Base-by-base conservation (phyloP, 805 yeast genomes). In the Yarrowia sp. region DNA sequence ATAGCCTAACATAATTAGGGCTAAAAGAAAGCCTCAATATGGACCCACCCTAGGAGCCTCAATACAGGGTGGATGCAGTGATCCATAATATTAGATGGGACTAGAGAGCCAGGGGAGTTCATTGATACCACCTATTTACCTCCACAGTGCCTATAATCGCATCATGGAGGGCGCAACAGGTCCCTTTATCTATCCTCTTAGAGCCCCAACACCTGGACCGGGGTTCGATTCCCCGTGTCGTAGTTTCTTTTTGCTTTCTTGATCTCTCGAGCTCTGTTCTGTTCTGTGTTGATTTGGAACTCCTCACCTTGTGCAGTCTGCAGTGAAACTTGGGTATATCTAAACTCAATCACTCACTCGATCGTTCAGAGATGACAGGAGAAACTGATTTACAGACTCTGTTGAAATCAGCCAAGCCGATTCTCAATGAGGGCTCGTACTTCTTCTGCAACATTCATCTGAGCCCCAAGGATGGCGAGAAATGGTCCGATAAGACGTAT, bases 381-480 rank as follows among this genome's bases (percentile, higher is more conserved):
- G 50, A 58, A 19, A 58, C 64, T 5, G 17, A 58, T 17, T 42
- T 58, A 14, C 15, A 43, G 14, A 58, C 40, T 15, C 47, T 58
- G 13, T 15, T 58, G 50, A n/a, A 58, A 19, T 58, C 64, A 14
- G 64, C 64, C 12, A 58, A 33, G 7, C 64, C 64, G 17, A 24
- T 58, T 15, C 50, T 58, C 64, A 58, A 58, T 10, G 64, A 58
- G 4, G 64, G 50, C 30, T 43, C 64, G 1, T 58, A 42, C 36
- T 58, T 42, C 33, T 58, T 58, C 40, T 58, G 64, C 64, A 58
- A 58, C 40, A 43, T 58, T 19, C 64, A 58, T 14, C 17, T 58
- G 40, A 33, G 14, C 9, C 64, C 64, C 9, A 42, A 43, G 9
- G 39, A 33, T 3, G 64, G 50, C 15, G 50, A 58, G n/a, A 42